These are phyloP conservation scores for Basipetospora chlamydospora DNA, from an alignment of 2,329 filamentous ascomycete species.

Conservation along the genomic window DNA sequence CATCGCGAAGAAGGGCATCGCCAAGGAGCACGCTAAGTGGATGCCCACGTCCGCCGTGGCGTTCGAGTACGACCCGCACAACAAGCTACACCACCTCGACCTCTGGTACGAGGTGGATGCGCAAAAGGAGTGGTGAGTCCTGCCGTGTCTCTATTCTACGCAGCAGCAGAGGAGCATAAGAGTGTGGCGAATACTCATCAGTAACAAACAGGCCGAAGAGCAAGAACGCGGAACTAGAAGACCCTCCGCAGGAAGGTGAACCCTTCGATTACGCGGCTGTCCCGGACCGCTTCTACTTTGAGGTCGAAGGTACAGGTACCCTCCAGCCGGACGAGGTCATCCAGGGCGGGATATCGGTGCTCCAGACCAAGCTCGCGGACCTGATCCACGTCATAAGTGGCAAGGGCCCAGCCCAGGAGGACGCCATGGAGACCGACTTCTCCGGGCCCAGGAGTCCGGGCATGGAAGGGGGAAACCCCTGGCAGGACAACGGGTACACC, in stretches of 20 bases:
- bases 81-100: constrained; percentile 83
- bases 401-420: constrained; percentile 30
- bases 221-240: constrained; percentile 67
- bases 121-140: constrained; percentile 65
- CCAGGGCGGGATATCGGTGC: constrained; percentile 70
- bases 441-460: constrained; percentile 54
- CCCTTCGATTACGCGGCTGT: constrained; percentile 83
- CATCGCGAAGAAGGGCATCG: constrained; percentile 95
- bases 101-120: constrained; percentile 85
- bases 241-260: constrained; percentile 66
- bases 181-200: constrained; percentile 12
- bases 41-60: constrained; percentile 81
- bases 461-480: constrained; percentile 38
- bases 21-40: constrained; percentile 98
- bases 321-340: constrained; percentile 84
- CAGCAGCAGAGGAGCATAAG: no score
- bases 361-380: constrained; percentile 79
- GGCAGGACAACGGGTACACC: constrained; percentile 51
- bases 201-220: constrained; percentile 55
- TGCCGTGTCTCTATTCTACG: not conserved
- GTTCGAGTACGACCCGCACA: constrained; percentile 97
- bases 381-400: constrained; percentile 52
- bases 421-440: constrained; percentile 43
- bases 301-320: constrained; percentile 78
- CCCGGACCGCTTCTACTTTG: constrained; percentile 78